A percentile compares a stretch with the other conserved stretches of the same genome.
Conservation (phyloP, 371 early-diverging fungal genomes). For the Mortierella sp. region DNA sequence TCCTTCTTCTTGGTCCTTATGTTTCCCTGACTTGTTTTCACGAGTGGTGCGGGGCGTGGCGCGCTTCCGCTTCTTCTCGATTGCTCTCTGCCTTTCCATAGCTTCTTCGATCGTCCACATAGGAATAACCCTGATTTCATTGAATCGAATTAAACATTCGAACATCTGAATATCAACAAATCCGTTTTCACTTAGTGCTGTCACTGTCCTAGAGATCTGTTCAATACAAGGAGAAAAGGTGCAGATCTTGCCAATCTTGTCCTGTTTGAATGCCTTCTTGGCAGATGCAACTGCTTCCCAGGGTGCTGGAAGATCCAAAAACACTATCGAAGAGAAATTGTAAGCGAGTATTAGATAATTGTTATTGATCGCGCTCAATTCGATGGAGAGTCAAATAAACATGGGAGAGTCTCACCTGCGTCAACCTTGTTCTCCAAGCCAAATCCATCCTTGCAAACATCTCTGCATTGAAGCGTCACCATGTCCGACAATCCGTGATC, state of each 20-base stretch:
- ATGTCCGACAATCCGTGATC: slow-evolving; percentile 79
- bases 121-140: slow-evolving; percentile 66
- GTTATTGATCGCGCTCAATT: too few species aligned
- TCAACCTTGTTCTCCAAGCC: slow-evolving; percentile 77
- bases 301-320: slow-evolving; percentile 96
- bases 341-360: neutral
- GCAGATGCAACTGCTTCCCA: slow-evolving; percentile 94
- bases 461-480: slow-evolving; percentile 81
- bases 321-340: slow-evolving; percentile 67
- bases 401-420: slow-evolving; percentile 66
- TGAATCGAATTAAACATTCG: slow-evolving; percentile 78
- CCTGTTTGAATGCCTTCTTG: slow-evolving; percentile 84
- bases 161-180: slow-evolving; percentile 90
- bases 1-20: slow-evolving; percentile 7
- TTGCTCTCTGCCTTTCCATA: slow-evolving; percentile 59
- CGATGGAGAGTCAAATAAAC: too few species aligned
- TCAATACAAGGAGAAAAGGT: slow-evolving; percentile 97
- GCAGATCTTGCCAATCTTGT: slow-evolving; percentile 86
- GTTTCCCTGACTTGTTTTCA: neutral
- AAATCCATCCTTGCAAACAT: slow-evolving; percentile 95
- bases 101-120: slow-evolving; percentile 66
- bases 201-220: slow-evolving; percentile 88
- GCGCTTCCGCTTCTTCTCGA: slow-evolving; percentile 57
- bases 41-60: slow-evolving; percentile 30
- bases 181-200: slow-evolving; percentile 79